phyloP scores from a whole-genome alignment of 202 grass and related monocot species.

The Alloteropsis angusta region DNA sequence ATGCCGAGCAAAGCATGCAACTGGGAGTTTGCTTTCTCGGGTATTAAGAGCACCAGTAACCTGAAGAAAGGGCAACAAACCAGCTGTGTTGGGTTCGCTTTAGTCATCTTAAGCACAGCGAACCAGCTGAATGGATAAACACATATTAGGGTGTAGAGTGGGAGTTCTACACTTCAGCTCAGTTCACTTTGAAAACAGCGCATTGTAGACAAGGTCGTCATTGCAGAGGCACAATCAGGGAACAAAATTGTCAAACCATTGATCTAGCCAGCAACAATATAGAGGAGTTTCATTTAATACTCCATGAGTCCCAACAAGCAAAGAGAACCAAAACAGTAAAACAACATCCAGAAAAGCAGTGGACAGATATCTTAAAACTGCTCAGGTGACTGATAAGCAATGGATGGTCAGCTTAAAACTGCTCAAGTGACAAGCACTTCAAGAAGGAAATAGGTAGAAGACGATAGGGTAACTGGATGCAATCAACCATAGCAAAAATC shows the following conservation, averaged over 20 bases:
- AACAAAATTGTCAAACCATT: not conserved
- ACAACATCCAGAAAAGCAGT: not conserved
- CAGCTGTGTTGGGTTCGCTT: no score
- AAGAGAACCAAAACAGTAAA: not conserved
- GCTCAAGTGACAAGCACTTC: no score
- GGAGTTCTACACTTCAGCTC: no score
- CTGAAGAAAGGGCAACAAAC: not conserved
- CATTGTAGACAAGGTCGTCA: not conserved
- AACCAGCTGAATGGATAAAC: not conserved
- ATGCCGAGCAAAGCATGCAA: not conserved
- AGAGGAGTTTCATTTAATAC: not conserved
- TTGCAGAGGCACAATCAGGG: no score
- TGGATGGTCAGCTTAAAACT: not conserved
- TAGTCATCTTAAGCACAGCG: not conserved
- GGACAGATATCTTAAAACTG: not conserved
- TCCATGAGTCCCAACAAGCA: not conserved
- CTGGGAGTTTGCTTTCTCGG: not conserved
- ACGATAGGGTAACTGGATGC: not conserved
- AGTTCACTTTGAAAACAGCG: no score
- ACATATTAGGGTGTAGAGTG: no score
- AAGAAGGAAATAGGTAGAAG: no score
- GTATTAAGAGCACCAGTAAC: not conserved
- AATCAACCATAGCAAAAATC: slow-evolving; percentile 30
- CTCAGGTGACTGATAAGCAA: not conserved
- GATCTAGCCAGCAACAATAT: not conserved